These are phyloP conservation scores for Colletotrichum somersetense DNA, from an alignment of 2,329 filamentous ascomycete genomes.

Conservation along the genomic window DNA sequence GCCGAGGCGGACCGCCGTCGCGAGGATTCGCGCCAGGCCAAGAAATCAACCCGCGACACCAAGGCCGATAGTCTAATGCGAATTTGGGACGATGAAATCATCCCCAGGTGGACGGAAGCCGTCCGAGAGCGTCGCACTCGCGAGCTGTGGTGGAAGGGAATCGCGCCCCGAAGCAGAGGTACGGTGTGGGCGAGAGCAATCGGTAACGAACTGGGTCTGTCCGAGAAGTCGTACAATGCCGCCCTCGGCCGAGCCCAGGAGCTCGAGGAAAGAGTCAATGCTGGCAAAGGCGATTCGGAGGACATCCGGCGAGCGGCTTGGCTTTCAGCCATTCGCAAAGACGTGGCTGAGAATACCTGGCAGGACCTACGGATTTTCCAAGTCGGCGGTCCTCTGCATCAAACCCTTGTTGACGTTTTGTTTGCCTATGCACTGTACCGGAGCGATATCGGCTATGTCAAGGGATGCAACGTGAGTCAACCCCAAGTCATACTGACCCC, in stretches of 20 bases:
- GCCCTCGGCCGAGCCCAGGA: conserved; percentile 77
- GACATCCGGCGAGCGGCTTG: conserved; percentile 69
- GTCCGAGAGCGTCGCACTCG: conserved; percentile 76
- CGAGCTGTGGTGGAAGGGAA: conserved; percentile 86
- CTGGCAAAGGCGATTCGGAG: conserved; percentile 64
- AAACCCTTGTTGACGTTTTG: conserved; percentile 77
- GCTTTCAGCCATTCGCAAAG: conserved; percentile 73
- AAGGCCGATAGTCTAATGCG: conserved; percentile 67
- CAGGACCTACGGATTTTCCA: conserved; percentile 81
- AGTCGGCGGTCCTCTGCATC: conserved; percentile 73
- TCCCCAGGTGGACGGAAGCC: conserved; percentile 82
- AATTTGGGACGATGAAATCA: conserved; percentile 81
- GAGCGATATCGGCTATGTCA: conserved; percentile 82
- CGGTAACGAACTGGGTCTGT: conserved; percentile 79
- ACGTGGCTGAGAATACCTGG: conserved; percentile 75
- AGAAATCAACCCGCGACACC: conserved; percentile 66
- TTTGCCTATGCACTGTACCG: conserved; percentile 86
- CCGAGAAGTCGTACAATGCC: conserved; percentile 75
- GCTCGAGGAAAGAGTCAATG: conserved; percentile 68
- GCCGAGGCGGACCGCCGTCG: conserved; percentile 70
- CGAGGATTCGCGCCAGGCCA: conserved; percentile 65
- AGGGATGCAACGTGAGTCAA: conserved; percentile 77
- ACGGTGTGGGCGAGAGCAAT: conserved; percentile 78
- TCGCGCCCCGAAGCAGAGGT: conserved; percentile 78
- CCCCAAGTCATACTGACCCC: not conserved